Percentiles rank a stretch among this genome's conserved stretches.
Conservation (phyloP, 192 early-diverging fungal genomes). For the Dispira parvispora region DNA sequence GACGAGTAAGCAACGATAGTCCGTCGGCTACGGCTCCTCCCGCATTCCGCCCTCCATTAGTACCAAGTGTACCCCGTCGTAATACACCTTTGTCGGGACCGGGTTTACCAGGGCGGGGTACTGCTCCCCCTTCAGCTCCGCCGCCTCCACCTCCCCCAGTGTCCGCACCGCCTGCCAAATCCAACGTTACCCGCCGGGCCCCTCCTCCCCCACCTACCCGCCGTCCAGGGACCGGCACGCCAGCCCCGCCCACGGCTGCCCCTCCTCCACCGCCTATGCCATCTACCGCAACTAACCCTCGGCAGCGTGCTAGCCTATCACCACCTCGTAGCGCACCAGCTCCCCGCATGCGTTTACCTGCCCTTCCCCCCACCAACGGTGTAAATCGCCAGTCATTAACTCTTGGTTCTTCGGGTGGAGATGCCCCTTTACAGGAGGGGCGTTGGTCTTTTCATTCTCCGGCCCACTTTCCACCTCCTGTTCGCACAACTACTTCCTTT, state of each 20-base stretch:
- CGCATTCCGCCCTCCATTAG: not conserved
- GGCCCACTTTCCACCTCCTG: not conserved
- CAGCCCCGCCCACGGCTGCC: not conserved
- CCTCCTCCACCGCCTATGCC: not conserved
- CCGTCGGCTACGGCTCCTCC: not conserved
- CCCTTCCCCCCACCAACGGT: not conserved
- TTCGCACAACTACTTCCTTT: not conserved
- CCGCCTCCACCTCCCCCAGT: constrained; percentile 5
- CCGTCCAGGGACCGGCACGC: not conserved
- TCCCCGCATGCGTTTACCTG: not conserved
- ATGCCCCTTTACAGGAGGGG: not conserved
- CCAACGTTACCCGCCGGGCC: not conserved
- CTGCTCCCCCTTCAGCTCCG: not conserved
- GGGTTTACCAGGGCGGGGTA: not conserved
- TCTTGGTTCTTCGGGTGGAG: not conserved
- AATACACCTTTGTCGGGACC: not conserved
- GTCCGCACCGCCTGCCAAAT: not conserved
- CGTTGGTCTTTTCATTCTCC: constrained; percentile 1
- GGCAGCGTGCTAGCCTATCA: not conserved
- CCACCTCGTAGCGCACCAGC: not conserved
- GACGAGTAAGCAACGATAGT: constrained; percentile 11
- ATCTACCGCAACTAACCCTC: not conserved
- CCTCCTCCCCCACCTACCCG: not conserved
- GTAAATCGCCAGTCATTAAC: not conserved
- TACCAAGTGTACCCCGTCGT: too few relatives aligned